phyloP scores from a whole-genome alignment of 2,329 filamentous ascomycete genomes.

The Mycosphaerelloides madeirae region DNA sequence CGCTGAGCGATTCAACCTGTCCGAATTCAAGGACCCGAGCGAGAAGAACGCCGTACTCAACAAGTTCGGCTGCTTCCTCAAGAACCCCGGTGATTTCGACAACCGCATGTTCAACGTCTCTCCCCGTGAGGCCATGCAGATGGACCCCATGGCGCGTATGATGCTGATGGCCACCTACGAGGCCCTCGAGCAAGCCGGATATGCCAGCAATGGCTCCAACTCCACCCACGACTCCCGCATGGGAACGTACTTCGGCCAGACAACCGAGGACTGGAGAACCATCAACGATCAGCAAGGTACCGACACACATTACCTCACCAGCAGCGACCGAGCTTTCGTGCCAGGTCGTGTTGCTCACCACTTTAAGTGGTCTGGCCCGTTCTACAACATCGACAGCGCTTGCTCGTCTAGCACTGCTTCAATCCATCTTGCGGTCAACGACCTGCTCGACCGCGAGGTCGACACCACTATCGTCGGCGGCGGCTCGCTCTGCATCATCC shows the following conservation, averaged over 20 bases:
- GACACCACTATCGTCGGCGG: constrained; percentile 20
- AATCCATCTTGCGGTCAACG: constrained; percentile 19
- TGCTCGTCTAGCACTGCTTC: constrained; percentile 20
- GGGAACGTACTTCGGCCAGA: constrained; percentile 31
- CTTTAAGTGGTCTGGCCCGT: constrained; percentile 25
- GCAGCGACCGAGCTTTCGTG: background rate
- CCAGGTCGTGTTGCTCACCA: constrained; percentile 14
- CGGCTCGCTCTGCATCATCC: constrained; percentile 5
- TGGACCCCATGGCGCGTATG: constrained; percentile 9
- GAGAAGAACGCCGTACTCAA: constrained; percentile 15
- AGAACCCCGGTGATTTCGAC: constrained; percentile 36
- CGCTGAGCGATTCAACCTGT: constrained; percentile 21
- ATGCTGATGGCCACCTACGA: constrained; percentile 7
- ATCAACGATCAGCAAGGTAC: constrained; percentile 20
- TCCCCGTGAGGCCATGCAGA: constrained; percentile 19
- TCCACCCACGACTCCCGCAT: constrained; percentile 26
- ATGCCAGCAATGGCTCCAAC: constrained; percentile 20
- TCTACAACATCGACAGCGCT: constrained; percentile 25
- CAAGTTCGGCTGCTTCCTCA: constrained; percentile 34
- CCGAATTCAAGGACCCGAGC: background rate
- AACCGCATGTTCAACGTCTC: constrained; percentile 38
- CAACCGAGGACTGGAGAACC: constrained; percentile 30
- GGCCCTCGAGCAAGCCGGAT: constrained; percentile 11
- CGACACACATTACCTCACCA: constrained; percentile 13
- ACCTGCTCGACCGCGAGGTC: constrained; percentile 15